Percentiles rank a stretch among this genome's conserved stretches.
These are phyloP conservation scores for Novymonas esmeraldas DNA, from an alignment of 208 protist genomes.

Conservation along the genomic window DNA sequence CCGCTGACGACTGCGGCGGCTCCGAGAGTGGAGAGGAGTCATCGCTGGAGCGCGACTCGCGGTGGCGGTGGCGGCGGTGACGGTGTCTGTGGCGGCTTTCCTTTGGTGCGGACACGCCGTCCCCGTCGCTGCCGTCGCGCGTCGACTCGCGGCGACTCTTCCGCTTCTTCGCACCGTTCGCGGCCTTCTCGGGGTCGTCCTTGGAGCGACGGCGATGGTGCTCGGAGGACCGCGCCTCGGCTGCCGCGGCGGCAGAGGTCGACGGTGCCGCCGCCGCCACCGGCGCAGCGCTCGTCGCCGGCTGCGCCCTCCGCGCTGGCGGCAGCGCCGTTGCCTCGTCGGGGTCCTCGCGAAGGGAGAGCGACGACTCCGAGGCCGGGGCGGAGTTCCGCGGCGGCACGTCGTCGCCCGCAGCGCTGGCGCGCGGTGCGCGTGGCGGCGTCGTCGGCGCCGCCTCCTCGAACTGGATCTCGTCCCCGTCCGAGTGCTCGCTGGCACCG, in stretches of 20 bases:
- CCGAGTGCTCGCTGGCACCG: background rate
- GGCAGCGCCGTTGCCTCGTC: slow-evolving; percentile 36
- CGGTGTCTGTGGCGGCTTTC: background rate
- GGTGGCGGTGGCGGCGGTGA: slow-evolving; percentile 13
- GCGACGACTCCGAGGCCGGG: slow-evolving; percentile 16
- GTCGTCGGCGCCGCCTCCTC: slow-evolving; percentile 18
- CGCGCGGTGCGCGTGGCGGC: background rate
- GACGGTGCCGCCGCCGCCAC: background rate
- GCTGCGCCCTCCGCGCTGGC: background rate
- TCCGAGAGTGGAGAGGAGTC: background rate
- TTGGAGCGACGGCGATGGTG: slow-evolving; percentile 6
- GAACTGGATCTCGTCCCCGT: slow-evolving; percentile 34
- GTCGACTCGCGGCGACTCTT: background rate
- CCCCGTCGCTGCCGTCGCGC: background rate
- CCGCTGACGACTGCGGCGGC: slow-evolving; percentile 13
- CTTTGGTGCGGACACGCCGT: background rate
- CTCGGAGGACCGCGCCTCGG: slow-evolving; percentile 10
- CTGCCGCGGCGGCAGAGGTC: slow-evolving; percentile 7
- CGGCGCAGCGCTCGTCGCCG: background rate
- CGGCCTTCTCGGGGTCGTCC: slow-evolving; percentile 4
- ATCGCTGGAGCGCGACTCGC: slow-evolving; percentile 17
- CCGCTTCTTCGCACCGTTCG: slow-evolving; percentile 11
- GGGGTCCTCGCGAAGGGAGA: slow-evolving; percentile 35
- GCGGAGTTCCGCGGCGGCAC: background rate
- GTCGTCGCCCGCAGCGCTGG: background rate